These are phyloP conservation scores for Bryoerythrophyllum caledonicum DNA, from an alignment of 225 moss, liverwort and hornwort genomes.

Conservation along the genomic window DNA sequence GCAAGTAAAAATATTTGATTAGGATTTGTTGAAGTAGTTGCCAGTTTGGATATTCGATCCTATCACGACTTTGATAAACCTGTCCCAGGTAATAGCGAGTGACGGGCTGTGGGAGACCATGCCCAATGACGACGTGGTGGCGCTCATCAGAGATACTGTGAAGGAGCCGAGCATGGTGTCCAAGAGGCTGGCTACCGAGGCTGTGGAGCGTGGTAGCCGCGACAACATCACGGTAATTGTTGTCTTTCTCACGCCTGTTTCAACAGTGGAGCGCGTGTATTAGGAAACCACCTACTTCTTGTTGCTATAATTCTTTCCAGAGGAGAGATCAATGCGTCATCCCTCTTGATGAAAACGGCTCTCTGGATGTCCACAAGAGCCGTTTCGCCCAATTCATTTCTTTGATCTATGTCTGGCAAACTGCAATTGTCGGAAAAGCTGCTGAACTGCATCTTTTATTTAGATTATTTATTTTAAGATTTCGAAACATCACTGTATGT, in stretches of 20 bases:
- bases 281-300: slow-evolving; percentile 10
- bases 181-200: slow-evolving; percentile 65
- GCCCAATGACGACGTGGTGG: slow-evolving; percentile 45
- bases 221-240: slow-evolving; percentile 66
- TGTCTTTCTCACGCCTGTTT: slow-evolving; percentile 60
- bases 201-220: slow-evolving; percentile 59
- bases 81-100: slow-evolving; percentile 61
- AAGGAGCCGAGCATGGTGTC: slow-evolving; percentile 72
- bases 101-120: slow-evolving; percentile 73
- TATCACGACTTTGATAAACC: not conserved
- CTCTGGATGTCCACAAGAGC: not conserved
- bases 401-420: too few species aligned
- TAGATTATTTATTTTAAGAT: too few species aligned
- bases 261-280: slow-evolving; percentile 62
- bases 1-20: not conserved
- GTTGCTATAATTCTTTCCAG: not conserved
- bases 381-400: not conserved
- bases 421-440: too few species aligned
- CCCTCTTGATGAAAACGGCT: not conserved
- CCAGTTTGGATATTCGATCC: not conserved
- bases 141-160: slow-evolving; percentile 59
- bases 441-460: too few species aligned
- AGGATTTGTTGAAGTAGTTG: not conserved
- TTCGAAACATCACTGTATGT: not conserved
- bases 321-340: not conserved